A percentile compares a stretch with the other conserved stretches of the same genome.
These are phyloP conservation scores for Pseudoscleropodium purum DNA, from an alignment of 225 moss, liverwort and hornwort genomes.

Conservation along the genomic window DNA sequence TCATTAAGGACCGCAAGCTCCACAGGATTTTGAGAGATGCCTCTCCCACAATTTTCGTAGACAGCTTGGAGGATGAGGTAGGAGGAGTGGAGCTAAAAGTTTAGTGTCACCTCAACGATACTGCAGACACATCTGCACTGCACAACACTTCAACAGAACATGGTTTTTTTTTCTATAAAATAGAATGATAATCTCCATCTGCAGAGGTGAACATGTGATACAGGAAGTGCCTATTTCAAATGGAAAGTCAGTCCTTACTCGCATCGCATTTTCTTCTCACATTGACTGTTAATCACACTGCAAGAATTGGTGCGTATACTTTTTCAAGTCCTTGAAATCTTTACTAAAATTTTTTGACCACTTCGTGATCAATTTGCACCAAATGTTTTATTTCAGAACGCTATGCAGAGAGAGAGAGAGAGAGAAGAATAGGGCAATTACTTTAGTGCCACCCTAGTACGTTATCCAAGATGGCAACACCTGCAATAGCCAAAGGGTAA, in stretches of 20 bases:
- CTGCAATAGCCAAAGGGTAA: conserved; percentile 69
- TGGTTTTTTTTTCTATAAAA: background rate
- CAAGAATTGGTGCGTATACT: background rate
- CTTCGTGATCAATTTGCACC: background rate
- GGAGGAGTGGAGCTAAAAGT: background rate
- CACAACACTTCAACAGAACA: background rate
- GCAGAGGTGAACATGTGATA: background rate
- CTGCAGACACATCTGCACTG: background rate
- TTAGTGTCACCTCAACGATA: background rate
- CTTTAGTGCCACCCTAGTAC: conserved; percentile 66
- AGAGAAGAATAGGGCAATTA: background rate
- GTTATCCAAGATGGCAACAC: conserved; percentile 68
- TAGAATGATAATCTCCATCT: background rate
- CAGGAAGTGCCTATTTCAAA: background rate
- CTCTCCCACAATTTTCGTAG: background rate
- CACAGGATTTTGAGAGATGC: background rate
- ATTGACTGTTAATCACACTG: background rate
- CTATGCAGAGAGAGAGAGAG: background rate
- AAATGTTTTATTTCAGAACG: background rate
- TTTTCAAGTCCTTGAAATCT: background rate
- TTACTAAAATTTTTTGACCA: background rate
- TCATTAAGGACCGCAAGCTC: background rate
- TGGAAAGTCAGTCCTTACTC: background rate
- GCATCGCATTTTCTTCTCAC: background rate
- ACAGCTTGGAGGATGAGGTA: background rate